A percentile compares a stretch with the other conserved stretches of the same genome.
phyloP scores from a whole-genome alignment of 2,329 filamentous ascomycete genomes.

The Penicillium sp. region DNA sequence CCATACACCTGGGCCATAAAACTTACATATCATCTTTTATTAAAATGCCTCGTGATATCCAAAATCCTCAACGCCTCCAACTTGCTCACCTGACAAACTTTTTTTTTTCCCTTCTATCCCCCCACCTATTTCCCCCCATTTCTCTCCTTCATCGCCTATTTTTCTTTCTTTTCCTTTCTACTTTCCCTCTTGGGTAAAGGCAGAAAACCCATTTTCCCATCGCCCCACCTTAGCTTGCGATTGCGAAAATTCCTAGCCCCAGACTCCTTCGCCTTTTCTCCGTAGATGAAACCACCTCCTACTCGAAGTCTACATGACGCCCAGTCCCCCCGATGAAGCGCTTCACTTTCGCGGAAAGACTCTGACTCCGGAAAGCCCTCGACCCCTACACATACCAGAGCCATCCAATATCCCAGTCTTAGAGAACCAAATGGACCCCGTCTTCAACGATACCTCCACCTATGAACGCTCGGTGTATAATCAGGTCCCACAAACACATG shows the following conservation, averaged over 20 bases:
- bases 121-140: background rate
- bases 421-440: slow-evolving; percentile 68
- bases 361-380: slow-evolving; percentile 68
- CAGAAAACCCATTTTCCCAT: slow-evolving; percentile 26
- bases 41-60: background rate
- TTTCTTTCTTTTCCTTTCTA: slow-evolving; percentile 2
- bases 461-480: slow-evolving; percentile 48
- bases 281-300: slow-evolving; percentile 42
- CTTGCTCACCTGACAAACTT: slow-evolving; percentile 2
- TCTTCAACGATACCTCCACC: slow-evolving; percentile 65
- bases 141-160: background rate
- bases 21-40: background rate
- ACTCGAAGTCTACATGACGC: slow-evolving; percentile 52
- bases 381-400: slow-evolving; percentile 66
- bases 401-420: slow-evolving; percentile 68
- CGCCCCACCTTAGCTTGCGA: slow-evolving; percentile 41
- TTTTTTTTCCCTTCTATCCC: background rate
- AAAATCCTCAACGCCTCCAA: background rate
- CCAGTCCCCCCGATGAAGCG: slow-evolving; percentile 47
- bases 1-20: background rate
- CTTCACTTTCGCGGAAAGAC: slow-evolving; percentile 63
- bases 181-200: slow-evolving; percentile 16
- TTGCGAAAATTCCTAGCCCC: slow-evolving; percentile 28
- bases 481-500: slow-evolving; percentile 12
- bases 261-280: background rate